Conservation (phyloP, 805 yeast genomes). For the Candida verbasci region DNA sequence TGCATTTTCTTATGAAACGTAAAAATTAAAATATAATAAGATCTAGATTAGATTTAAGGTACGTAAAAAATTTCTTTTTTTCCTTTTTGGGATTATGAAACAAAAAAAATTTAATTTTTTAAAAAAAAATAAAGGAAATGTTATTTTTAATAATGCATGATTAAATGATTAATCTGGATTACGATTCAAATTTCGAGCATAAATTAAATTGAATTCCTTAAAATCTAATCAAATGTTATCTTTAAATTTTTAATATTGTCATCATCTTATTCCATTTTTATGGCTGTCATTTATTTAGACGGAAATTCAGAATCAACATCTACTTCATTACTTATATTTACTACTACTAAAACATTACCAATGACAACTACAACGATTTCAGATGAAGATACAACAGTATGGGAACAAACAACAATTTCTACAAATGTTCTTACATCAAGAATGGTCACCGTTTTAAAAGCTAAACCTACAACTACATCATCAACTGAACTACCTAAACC, state of each 20-base stretch:
- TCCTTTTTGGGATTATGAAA: neutral
- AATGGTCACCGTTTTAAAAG: neutral
- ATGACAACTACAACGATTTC: neutral
- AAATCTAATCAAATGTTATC: no score
- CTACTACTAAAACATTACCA: slow-evolving; percentile 2
- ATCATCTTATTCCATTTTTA: no score
- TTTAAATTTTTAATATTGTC: no score
- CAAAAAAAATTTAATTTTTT: neutral
- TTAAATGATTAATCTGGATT: no score
- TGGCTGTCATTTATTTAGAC: no score
- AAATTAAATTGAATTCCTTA: no score
- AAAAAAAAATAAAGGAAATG: no score
- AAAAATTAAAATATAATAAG: no score
- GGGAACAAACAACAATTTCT: neutral
- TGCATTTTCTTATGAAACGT: no score
- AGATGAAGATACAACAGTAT: neutral
- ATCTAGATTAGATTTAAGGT: neutral
- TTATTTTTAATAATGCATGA: no score
- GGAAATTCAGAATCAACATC: neutral
- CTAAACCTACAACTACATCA: neutral
- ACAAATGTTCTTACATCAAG: neutral
- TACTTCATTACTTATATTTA: neutral
- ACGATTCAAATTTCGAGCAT: no score
- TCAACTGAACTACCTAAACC: neutral
- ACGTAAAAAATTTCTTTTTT: neutral